Evolutionary conservation across 768 basidiomycete genomes (phyloP), one percentile per base, ranked within the genome.

Genomic region (Suillus luteus): DNA sequence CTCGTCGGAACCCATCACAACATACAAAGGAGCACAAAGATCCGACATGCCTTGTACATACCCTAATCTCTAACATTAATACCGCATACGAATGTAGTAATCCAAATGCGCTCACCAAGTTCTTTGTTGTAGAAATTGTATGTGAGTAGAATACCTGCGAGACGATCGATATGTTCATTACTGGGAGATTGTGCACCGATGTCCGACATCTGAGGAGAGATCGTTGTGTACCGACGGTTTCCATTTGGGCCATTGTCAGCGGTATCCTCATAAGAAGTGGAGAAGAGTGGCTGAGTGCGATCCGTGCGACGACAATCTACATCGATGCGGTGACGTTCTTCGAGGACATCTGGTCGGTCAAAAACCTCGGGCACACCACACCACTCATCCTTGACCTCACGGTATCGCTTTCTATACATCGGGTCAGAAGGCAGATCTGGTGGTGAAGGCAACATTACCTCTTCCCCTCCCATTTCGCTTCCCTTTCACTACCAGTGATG

Each of bases 41-140:
- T 99, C 97, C 2, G 93, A 95, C 97, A 99, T 99, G 38, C 97
- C 97, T 76, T 99, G 97, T 5, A 99, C 97, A 74, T 99, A 98
- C 35, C 96, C 95, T 90, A 65, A 62, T 61, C 58, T 43, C 57
- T 63, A 31, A 31, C 19, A 49, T 78, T 63, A 66, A 61, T 22
- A 41, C 46, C 15, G 48, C 1, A 27, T 4, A 59, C 48, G 7
- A 35, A 54, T 57, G 31, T 15, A 19, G 17, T 27, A 48, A 9
- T 51, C 19, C 62, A 54, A 24, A 27, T 65, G 33, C 40, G 80
- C 89, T 69, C 70, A 95, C 93, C 93, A 48, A 95, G 80, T 33
- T 95, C 88, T 73, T 88, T 92, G 77, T 96, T 91, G 67, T 89
- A 93, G 71, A 93, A 90, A 67, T 94, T 93, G 70, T 95, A 96